Evolutionary conservation across 352 stramenopile species (phyloP).

Genomic region (Phytophthora lateralis): DNA sequence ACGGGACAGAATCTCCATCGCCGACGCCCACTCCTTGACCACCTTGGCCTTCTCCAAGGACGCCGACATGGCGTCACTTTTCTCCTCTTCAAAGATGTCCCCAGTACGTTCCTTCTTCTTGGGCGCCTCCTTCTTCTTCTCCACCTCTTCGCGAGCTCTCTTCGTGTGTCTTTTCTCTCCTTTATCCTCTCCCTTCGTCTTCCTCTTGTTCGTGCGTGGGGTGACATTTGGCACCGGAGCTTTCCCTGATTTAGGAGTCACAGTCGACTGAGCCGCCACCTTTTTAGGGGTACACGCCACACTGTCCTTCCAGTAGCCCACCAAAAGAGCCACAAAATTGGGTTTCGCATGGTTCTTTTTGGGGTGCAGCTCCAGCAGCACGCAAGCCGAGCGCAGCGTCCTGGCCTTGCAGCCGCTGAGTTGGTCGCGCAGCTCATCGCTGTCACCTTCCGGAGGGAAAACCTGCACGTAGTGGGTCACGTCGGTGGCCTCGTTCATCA

Average conservation of each 20-base stretch:
- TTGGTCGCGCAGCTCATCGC: constrained; percentile 21
- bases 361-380: constrained; percentile 22
- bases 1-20: constrained; percentile 32
- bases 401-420: constrained; percentile 13
- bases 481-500: constrained; percentile 14
- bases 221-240: too few species aligned
- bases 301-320: constrained; percentile 23
- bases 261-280: too few species aligned
- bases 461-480: constrained; percentile 20
- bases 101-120: constrained; percentile 20
- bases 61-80: neutral
- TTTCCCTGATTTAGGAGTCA: too few species aligned
- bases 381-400: constrained; percentile 25
- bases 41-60: constrained; percentile 36
- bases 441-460: constrained; percentile 16
- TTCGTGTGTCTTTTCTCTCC: neutral
- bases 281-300: neutral
- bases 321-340: constrained; percentile 20
- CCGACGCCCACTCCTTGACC: constrained; percentile 36
- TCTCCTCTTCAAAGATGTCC: constrained; percentile 1
- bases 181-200: neutral
- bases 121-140: constrained; percentile 5
- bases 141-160: constrained; percentile 6
- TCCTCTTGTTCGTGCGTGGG: neutral
- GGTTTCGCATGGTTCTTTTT: constrained; percentile 21